Percentiles rank a stretch among this genome's conserved stretches.
Conservation (phyloP, 169 alveolate species). For the Pseudocohnilembus persalinus region DNA sequence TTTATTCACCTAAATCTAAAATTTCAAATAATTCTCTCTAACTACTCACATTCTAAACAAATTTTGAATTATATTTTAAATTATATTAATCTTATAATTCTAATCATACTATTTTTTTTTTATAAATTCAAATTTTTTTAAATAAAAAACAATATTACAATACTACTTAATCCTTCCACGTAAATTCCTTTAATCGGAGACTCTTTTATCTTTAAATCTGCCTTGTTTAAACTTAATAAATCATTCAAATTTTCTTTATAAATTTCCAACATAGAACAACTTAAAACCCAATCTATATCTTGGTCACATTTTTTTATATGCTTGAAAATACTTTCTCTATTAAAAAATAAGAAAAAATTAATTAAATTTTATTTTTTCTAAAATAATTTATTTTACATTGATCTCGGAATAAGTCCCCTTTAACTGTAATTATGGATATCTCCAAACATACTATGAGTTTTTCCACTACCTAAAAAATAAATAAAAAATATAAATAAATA, state of each 20-base stretch:
- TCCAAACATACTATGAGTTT: constrained; percentile 88
- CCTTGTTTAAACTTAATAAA: constrained; percentile 61
- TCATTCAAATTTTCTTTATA: constrained; percentile 84
- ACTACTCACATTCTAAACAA: constrained; percentile 56
- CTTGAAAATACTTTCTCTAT: constrained; percentile 63
- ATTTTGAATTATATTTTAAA: neutral
- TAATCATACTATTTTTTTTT: neutral
- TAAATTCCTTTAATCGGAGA: constrained; percentile 78
- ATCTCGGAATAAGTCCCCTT: constrained; percentile 85
- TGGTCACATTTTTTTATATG: constrained; percentile 66
- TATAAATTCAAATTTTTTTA: neutral
- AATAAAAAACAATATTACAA: constrained; percentile 30
- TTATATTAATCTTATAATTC: neutral
- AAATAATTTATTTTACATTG: constrained; percentile 37
- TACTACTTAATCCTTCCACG: constrained; percentile 76
- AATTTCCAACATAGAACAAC: constrained; percentile 82
- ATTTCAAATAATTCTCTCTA: constrained; percentile 73
- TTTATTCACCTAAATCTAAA: constrained; percentile 72
- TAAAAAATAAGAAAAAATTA: too few relatives aligned
- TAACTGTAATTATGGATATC: constrained; percentile 66
- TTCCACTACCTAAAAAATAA: constrained; percentile 69
- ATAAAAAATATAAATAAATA: constrained; percentile 68
- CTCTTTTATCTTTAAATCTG: constrained; percentile 77
- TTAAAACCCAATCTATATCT: constrained; percentile 73
- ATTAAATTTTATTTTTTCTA: too few relatives aligned